A percentile compares a stretch with the other conserved stretches of the same genome.
Evolutionary conservation across 306 rosid genomes (phyloP).

Genomic region (Trichosanthes truncata): DNA sequence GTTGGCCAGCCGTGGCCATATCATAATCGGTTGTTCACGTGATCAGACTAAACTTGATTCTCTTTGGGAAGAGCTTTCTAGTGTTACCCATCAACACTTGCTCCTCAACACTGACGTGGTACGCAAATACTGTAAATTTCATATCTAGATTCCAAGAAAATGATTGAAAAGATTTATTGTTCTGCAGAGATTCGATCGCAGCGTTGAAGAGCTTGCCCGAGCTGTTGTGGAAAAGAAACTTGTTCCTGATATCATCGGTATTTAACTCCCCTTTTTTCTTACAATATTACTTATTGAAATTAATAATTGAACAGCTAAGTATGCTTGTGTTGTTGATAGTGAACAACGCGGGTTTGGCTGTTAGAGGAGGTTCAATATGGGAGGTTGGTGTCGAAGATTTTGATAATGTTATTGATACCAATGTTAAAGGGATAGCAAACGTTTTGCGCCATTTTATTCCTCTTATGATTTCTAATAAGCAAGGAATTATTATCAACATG

Average conservation of each 20-base stretch:
- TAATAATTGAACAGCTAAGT: no score
- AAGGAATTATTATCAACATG: constrained; percentile 63
- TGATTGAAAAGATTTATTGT: no score
- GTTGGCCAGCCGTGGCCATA: constrained; percentile 58
- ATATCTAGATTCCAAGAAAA: no score
- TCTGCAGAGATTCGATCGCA: constrained; percentile 35
- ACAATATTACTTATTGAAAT: no score
- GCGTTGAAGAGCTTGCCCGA: constrained; percentile 42
- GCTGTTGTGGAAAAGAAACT: constrained; percentile 33
- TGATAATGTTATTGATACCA: constrained; percentile 56
- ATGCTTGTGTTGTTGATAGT: no score
- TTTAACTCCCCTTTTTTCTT: not conserved
- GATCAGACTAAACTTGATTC: constrained; percentile 47
- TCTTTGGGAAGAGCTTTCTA: constrained; percentile 35
- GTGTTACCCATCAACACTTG: constrained; percentile 30
- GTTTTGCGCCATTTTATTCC: constrained; percentile 75
- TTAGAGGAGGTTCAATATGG: no score
- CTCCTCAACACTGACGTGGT: constrained; percentile 48
- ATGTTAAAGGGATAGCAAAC: constrained; percentile 68
- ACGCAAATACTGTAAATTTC: no score
- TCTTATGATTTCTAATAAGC: constrained; percentile 29
- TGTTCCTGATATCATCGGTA: constrained; percentile 59
- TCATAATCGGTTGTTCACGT: constrained; percentile 68
- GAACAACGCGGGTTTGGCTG: no score
- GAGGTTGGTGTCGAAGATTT: constrained; percentile 63